phyloP scores from a whole-genome alignment of 2,329 filamentous ascomycete genomes.

The Neonectria coccinea region DNA sequence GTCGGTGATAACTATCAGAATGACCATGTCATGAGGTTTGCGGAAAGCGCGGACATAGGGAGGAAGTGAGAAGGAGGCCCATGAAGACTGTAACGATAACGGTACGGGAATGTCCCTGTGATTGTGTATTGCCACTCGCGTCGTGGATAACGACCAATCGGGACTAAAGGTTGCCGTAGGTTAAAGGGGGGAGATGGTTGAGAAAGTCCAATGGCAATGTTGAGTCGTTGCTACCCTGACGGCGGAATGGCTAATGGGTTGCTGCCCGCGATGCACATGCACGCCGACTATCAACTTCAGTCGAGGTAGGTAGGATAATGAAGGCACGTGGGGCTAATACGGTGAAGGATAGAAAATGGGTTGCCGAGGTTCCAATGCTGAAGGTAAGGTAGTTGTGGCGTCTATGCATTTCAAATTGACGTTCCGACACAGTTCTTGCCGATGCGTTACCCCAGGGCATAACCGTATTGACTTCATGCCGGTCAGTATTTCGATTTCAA shows the following conservation, averaged over 20 bases:
- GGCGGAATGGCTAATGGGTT: not conserved
- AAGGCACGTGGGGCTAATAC: not conserved
- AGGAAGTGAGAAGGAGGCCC: not conserved
- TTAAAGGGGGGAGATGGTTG: not conserved
- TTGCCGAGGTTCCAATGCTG: not conserved
- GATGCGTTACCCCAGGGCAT: not conserved
- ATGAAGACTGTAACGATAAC: constrained; percentile 16
- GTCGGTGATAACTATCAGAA: not conserved
- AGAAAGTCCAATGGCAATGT: not conserved
- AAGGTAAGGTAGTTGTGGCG: not conserved
- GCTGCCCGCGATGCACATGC: constrained; percentile 4
- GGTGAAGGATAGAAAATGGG: not conserved
- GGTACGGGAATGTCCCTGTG: not conserved
- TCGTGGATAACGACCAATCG: not conserved
- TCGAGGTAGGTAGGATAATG: not conserved
- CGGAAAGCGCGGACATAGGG: not conserved
- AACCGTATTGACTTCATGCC: not conserved
- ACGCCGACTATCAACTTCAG: too few relatives aligned
- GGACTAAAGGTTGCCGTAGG: constrained; percentile 1
- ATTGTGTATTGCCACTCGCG: not conserved
- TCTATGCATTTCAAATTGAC: not conserved
- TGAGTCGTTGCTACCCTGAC: constrained; percentile 8
- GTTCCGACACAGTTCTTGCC: not conserved
- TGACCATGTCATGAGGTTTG: not conserved
- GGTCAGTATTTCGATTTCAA: not conserved